Evolutionary conservation across 805 yeast genomes (phyloP).

Genomic region (Scheffersomyces ergatensis): DNA sequence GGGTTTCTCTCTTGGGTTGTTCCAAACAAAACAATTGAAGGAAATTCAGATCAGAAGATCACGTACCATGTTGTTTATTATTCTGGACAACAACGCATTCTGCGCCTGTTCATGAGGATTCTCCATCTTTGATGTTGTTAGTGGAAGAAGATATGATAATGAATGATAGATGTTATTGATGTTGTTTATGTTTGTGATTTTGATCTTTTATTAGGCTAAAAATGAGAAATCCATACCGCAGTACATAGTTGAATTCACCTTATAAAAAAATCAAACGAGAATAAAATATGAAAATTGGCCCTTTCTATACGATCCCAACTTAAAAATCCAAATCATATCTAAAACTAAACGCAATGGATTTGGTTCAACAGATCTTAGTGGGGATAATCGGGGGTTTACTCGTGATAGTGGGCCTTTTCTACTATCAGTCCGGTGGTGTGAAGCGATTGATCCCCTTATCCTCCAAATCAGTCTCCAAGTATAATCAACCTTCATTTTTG

Average conservation of each 20-base stretch:
- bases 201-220: not conserved
- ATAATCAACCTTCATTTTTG: constrained; percentile 52
- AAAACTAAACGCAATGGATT: no score
- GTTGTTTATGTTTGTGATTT: not conserved
- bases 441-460: constrained; percentile 2
- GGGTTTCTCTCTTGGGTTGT: no score
- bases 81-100: constrained; percentile 69
- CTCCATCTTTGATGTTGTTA: constrained; percentile 59
- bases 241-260: not conserved
- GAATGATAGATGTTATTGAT: no score
- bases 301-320: no score
- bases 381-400: constrained; percentile 26
- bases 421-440: constrained; percentile 18
- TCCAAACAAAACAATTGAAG: no score
- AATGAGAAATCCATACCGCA: not conserved
- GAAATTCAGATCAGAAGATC: no score
- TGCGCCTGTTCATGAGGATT: constrained; percentile 86
- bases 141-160: no score
- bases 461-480: constrained; percentile 7
- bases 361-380: constrained; percentile 19
- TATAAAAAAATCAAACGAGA: no score
- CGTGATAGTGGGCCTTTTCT: constrained; percentile 19
- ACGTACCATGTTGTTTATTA: constrained; percentile 73
- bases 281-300: no score
- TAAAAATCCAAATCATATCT: no score